These are phyloP conservation scores for Podaxis mareebaensis DNA, from an alignment of 768 basidiomycete species.

Conservation along the genomic window DNA sequence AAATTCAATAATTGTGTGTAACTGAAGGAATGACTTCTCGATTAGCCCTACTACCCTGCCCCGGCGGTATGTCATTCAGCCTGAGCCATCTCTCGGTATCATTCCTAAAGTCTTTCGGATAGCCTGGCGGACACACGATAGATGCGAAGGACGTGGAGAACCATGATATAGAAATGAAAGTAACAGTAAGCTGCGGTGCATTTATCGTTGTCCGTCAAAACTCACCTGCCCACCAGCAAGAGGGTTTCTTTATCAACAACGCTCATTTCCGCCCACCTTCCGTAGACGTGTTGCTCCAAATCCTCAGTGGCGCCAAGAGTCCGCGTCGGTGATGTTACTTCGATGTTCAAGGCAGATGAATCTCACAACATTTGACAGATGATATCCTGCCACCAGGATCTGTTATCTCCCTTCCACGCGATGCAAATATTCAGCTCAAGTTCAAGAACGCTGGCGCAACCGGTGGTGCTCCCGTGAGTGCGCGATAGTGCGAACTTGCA, in stretches of 20 bases:
- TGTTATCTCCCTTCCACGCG: conserved; percentile 39
- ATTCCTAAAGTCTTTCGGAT: neutral
- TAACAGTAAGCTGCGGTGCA: neutral
- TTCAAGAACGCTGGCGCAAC: neutral
- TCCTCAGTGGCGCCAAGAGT: conserved; percentile 20
- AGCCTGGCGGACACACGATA: neutral
- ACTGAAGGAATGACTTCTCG: neutral
- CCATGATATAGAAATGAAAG: neutral
- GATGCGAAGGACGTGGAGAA: neutral
- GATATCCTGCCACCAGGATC: conserved; percentile 35
- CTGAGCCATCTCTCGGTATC: neutral
- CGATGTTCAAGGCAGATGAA: neutral
- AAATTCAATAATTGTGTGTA: neutral
- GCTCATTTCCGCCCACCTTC: conserved; percentile 28
- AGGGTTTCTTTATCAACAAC: conserved; percentile 27
- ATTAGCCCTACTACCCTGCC: neutral
- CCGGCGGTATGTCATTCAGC: neutral
- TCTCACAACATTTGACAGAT: neutral
- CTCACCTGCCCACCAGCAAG: neutral
- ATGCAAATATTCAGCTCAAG: conserved; percentile 19
- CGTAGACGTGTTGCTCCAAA: conserved; percentile 40
- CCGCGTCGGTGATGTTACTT: conserved; percentile 22
- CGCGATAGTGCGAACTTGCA: neutral
- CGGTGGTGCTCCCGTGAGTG: conserved; percentile 7
- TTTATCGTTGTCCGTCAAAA: neutral